These are phyloP conservation scores for Peronospora farinosa DNA, from an alignment of 352 stramenopile species.

Conservation along the genomic window DNA sequence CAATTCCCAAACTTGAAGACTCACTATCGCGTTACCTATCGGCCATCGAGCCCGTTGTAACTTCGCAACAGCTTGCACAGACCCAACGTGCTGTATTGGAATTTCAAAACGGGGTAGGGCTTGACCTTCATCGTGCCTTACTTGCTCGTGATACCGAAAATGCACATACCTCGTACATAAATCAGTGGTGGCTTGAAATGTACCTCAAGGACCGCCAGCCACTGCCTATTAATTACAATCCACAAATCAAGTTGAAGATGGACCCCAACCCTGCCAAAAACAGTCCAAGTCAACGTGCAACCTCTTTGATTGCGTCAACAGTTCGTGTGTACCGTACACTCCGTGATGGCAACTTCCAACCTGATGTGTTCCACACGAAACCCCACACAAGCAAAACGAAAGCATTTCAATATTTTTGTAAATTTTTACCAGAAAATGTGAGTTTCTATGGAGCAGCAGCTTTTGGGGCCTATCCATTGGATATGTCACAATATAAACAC, in stretches of 20 bases:
- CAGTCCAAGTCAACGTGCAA: conserved; percentile 69
- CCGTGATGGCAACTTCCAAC: conserved; percentile 71
- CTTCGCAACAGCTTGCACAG: conserved; percentile 43
- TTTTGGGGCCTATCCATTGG: conserved; percentile 80
- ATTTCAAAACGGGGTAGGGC: conserved; percentile 56
- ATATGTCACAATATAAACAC: conserved; percentile 91
- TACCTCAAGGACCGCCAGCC: conserved; percentile 84
- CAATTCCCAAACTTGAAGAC: conserved; percentile 86
- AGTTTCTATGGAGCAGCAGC: conserved; percentile 86
- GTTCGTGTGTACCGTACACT: conserved; percentile 81
- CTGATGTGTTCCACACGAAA: conserved; percentile 89
- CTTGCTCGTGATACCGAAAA: conserved; percentile 71
- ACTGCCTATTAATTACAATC: conserved; percentile 88
- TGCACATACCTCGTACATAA: conserved; percentile 88
- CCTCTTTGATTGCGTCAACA: conserved; percentile 81
- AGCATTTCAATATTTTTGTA: conserved; percentile 77
- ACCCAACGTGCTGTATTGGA: conserved; percentile 45
- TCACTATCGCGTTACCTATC: conserved; percentile 70
- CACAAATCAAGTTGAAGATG: conserved; percentile 85
- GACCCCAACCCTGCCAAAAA: conserved; percentile 81
- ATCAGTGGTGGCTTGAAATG: conserved; percentile 91
- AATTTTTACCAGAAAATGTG: conserved; percentile 71
- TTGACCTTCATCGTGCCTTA: conserved; percentile 67
- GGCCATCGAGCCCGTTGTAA: conserved; percentile 70
- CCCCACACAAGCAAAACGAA: conserved; percentile 66